Conservation (phyloP, 169 alveolate genomes). For the Eimeria acervulina region DNA sequence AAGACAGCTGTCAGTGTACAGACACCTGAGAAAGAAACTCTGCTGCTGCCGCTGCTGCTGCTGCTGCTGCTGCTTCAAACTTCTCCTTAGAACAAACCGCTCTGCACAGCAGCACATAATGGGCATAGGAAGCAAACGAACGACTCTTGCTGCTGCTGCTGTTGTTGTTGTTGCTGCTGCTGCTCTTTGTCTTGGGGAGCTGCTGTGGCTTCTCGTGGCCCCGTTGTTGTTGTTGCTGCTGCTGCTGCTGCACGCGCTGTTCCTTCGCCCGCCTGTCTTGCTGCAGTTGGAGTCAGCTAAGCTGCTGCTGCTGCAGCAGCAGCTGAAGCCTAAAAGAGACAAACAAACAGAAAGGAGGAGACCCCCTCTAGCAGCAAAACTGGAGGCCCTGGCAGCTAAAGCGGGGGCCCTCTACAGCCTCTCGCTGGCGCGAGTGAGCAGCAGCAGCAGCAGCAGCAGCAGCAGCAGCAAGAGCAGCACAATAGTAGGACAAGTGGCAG, state of each 20-base stretch:
- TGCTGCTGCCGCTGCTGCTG: neutral
- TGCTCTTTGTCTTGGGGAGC: neutral
- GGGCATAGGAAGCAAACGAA: too few species aligned
- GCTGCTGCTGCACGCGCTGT: too few species aligned
- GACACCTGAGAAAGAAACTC: neutral
- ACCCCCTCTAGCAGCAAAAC: neutral
- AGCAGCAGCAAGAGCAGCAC: neutral
- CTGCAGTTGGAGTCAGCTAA: neutral
- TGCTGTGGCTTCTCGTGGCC: neutral
- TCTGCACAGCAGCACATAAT: too few species aligned
- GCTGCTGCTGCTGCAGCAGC: neutral
- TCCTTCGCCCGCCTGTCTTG: neutral
- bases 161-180: neutral
- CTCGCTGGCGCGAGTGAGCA: neutral
- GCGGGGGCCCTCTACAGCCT: neutral
- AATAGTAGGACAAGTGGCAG: too few species aligned
- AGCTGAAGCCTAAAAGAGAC: neutral
- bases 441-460: slow-evolving; percentile 19
- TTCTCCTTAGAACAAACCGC: too few species aligned
- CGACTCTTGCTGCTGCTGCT: neutral
- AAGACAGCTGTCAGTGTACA: neutral
- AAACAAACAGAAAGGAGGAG: neutral
- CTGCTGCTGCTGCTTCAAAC: too few species aligned
- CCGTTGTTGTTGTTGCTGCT: neutral
- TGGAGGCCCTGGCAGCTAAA: neutral